Evolutionary conservation across 129 eudicot species (phyloP).

Genomic region (Pseudognaphalium luteoalbum): DNA sequence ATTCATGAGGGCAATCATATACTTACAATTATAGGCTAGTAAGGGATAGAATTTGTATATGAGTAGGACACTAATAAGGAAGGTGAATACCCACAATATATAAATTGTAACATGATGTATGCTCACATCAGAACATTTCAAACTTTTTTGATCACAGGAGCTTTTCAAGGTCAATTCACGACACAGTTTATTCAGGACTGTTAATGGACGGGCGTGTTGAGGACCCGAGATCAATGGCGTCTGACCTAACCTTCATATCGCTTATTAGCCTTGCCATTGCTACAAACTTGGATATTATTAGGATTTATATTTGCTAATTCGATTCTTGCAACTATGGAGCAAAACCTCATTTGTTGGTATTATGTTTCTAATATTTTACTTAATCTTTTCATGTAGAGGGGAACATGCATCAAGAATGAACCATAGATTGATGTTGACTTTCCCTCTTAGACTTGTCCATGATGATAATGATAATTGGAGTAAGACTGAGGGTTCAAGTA

Average conservation of each 20-base stretch:
- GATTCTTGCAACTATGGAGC: too few species aligned
- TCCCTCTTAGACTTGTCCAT: constrained; percentile 71
- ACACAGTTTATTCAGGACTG: constrained; percentile 46
- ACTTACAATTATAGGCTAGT: too few species aligned
- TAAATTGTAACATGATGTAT: background rate
- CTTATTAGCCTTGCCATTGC: too few species aligned
- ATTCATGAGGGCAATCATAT: too few species aligned
- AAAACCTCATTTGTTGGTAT: background rate
- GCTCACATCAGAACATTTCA: background rate
- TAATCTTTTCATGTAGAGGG: constrained; percentile 54
- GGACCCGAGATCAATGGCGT: too few species aligned
- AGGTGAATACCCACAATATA: too few species aligned
- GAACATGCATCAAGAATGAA: constrained; percentile 76
- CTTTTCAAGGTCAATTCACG: constrained; percentile 85
- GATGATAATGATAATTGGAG: constrained; percentile 50
- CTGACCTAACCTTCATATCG: too few species aligned
- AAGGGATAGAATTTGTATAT: too few species aligned
- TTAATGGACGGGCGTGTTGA: too few species aligned
- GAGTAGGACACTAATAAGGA: too few species aligned
- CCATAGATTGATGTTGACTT: constrained; percentile 76
- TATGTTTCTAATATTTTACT: constrained; percentile 1
- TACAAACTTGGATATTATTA: too few species aligned
- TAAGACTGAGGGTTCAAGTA: constrained; percentile 47
- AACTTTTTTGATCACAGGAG: constrained; percentile 47
- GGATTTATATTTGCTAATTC: too few species aligned